Evolutionary conservation across 2,329 filamentous ascomycete genomes (phyloP).

Genomic region (Aspergillus clavatus): DNA sequence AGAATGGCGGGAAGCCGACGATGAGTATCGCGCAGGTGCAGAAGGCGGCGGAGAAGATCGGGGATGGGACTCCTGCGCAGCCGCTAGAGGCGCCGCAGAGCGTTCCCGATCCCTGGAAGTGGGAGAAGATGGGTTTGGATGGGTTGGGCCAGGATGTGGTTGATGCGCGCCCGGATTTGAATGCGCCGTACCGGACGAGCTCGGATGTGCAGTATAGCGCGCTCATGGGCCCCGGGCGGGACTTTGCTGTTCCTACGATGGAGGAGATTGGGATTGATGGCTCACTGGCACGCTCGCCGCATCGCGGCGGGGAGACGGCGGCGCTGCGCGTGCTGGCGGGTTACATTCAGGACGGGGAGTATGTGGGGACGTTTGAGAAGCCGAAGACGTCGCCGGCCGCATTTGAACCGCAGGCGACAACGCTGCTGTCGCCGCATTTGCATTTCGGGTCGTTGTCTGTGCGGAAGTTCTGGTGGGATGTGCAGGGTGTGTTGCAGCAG

Average conservation of each 20-base stretch:
- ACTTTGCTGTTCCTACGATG: constrained; percentile 67
- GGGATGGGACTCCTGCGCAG: constrained; percentile 51
- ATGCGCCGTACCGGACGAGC: constrained; percentile 50
- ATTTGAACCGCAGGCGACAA: constrained; percentile 68
- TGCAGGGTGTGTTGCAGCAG: constrained; percentile 56
- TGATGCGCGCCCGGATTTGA: constrained; percentile 54
- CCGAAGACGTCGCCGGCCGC: constrained; percentile 69
- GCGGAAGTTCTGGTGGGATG: constrained; percentile 68
- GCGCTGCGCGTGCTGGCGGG: constrained; percentile 56
- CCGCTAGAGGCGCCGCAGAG: constrained; percentile 57
- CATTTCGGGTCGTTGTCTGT: constrained; percentile 71
- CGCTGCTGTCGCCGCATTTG: constrained; percentile 65
- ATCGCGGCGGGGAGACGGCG: constrained; percentile 65
- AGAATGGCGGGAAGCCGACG: constrained; percentile 64
- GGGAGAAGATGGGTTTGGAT: constrained; percentile 53
- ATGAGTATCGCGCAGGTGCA: constrained; percentile 69
- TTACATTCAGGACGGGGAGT: constrained; percentile 59
- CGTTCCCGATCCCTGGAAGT: constrained; percentile 54
- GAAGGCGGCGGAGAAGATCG: constrained; percentile 56
- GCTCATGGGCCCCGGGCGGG: constrained; percentile 61
- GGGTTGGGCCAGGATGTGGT: constrained; percentile 55
- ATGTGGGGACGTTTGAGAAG: constrained; percentile 70
- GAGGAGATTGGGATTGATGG: constrained; percentile 63
- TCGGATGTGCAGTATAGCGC: constrained; percentile 55
- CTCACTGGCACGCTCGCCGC: constrained; percentile 55